Evolutionary conservation across 2,329 filamentous ascomycete genomes (phyloP).

Genomic region (Bisporella sp.): DNA sequence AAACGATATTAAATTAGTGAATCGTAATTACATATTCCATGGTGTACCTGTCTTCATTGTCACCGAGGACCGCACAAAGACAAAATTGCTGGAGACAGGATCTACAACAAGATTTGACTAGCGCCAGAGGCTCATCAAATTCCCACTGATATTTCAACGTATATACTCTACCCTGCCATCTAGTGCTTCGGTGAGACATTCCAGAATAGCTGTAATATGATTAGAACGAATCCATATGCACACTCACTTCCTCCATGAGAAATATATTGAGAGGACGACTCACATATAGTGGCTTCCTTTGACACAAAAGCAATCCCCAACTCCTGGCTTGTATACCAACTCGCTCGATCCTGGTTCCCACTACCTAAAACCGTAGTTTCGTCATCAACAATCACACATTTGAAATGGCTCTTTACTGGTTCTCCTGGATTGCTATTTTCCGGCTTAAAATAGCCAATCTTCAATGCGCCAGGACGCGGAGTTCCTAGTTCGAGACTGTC

Average conservation of each 20-base stretch:
- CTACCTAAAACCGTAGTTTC: conserved; percentile 65
- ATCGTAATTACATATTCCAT: no score
- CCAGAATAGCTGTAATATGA: neutral
- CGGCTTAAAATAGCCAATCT: conserved; percentile 24
- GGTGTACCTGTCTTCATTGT: no score
- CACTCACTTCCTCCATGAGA: conserved; percentile 4
- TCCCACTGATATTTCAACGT: neutral
- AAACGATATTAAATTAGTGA: no score
- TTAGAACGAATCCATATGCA: conserved; percentile 2
- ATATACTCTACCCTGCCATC: conserved; percentile 12
- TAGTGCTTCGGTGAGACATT: conserved; percentile 8
- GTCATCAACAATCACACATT: conserved; percentile 67
- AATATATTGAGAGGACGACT: neutral
- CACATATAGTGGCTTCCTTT: conserved; percentile 27
- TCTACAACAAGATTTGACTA: no score
- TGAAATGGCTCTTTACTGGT: conserved; percentile 70
- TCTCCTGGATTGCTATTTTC: conserved; percentile 32
- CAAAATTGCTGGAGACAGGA: no score
- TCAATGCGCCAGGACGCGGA: conserved; percentile 15
- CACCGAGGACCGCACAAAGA: no score
- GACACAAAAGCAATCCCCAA: conserved; percentile 57
- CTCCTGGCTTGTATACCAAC: conserved; percentile 84
- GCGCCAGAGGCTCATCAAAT: no score
- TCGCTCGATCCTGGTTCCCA: conserved; percentile 78
- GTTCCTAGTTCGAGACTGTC: neutral